Percentiles rank a stretch among this genome's conserved stretches.
Evolutionary conservation across 768 basidiomycete species (phyloP).

Genomic region (Mrakia frigida): DNA sequence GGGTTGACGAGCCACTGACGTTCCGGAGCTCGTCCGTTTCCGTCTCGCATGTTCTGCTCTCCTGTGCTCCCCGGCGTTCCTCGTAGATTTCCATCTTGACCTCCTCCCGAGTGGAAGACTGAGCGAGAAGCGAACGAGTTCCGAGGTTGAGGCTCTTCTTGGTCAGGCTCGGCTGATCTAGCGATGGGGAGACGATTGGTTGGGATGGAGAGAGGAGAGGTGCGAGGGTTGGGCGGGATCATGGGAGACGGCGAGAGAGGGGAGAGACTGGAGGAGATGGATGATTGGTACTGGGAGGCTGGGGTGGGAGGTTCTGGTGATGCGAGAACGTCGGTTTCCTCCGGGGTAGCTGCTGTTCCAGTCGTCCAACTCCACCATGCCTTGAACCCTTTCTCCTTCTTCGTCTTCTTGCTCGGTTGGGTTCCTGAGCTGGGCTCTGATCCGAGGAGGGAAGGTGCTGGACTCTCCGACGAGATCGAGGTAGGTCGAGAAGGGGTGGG

Average conservation of each 20-base stretch:
- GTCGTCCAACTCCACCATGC: constrained; percentile 8
- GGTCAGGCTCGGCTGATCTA: background rate
- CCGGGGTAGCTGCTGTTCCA: background rate
- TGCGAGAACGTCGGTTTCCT: background rate
- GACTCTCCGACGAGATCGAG: background rate
- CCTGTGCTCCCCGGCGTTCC: constrained; percentile 6
- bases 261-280: background rate
- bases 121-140: constrained; percentile 13
- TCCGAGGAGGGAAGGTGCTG: background rate
- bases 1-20: constrained; percentile 30
- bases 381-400: constrained; percentile 6
- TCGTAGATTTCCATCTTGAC: background rate
- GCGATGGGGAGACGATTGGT: background rate
- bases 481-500: background rate
- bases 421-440: background rate
- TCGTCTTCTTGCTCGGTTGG: background rate
- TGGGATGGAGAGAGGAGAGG: background rate
- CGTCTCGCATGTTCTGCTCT: constrained; percentile 15
- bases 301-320: background rate
- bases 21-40: background rate
- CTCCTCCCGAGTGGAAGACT: constrained; percentile 6
- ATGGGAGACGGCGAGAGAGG: background rate
- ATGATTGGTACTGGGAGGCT: background rate
- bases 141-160: constrained; percentile 7
- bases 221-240: background rate